Base-by-base conservation (phyloP, 2,329 filamentous ascomycete species). In the Sclerotinia borealis region DNA sequence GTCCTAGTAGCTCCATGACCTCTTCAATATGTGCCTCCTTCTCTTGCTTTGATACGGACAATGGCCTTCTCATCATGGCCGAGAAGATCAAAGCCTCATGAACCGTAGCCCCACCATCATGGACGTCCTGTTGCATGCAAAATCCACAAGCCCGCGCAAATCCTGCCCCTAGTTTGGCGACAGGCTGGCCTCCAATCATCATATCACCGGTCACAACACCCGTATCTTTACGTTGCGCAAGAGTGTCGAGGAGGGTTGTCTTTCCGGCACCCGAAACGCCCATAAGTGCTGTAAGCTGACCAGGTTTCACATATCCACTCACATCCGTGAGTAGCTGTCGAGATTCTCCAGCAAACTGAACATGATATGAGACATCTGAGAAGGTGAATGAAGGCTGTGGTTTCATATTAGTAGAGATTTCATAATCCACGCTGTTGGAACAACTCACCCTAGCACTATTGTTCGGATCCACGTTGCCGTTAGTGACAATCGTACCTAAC, bases 1-100 rank as follows among this genome's bases (percentile, higher is more conserved):
- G 95, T 43, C 93, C 91, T 36, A 96, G 80, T 34, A 96, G 83
- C 77, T 89, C 90, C 73, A 96, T 95, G 17, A 96, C 90, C 73
- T 96, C 89, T 52, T 93, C 87, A n/a, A 96, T 92, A 67, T 96
- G 96, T 9, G 85, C 88, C 4, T 0, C 83, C 80, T 84, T 84
- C 64, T 84, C 79, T 48, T 77, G 73, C 56, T 77, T 79, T 2
- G 78, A 77, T 0, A 82, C 83, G 52, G 81, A 77, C 58, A 76
- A 80, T 0, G 83, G 79, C 70, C 87, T 85, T 34, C 85, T 80
- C 6, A 88, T 77, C 45, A 85, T 79, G 34, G 85, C 85, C 1
- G 84, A 87, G 74, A 88, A 88, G 31, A 82, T 78, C 7, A 88
- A 78, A 0, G 85, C 85, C 70, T 88, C 85, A 36, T 85, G 81